These are phyloP conservation scores for Cutaneotrichosporon sp. DNA, from an alignment of 1,284 basidiomycete species.

Conservation along the genomic window DNA sequence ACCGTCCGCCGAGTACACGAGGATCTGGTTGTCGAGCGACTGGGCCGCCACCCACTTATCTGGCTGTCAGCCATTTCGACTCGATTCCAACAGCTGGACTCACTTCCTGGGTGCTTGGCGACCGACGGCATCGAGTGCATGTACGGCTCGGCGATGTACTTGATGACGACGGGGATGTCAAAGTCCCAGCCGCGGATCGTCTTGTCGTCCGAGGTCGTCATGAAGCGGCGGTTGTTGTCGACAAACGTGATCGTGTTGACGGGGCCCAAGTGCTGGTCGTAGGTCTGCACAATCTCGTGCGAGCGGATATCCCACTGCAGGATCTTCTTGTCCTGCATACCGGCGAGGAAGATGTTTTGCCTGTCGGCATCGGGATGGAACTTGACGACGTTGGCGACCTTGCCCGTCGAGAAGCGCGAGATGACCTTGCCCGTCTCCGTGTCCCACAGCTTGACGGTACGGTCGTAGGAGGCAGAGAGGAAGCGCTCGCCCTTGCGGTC, in stretches of 20 bases:
- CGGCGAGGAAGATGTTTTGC: constrained; percentile 93
- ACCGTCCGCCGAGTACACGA: constrained; percentile 89
- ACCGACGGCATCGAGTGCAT: constrained; percentile 99
- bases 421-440: constrained; percentile 95
- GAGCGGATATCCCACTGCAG: constrained; percentile 94
- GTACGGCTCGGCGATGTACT: constrained; percentile 97
- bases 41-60: constrained; percentile 97
- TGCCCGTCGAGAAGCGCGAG: constrained; percentile 93
- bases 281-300: constrained; percentile 94
- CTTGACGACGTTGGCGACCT: constrained; percentile 90
- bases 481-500: constrained; percentile 89
- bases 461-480: constrained; percentile 91
- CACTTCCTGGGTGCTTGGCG: constrained; percentile 88
- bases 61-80: constrained; percentile 55
- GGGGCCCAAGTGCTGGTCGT: constrained; percentile 96
- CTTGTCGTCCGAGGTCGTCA: constrained; percentile 99
- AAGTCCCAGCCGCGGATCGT: constrained; percentile 99
- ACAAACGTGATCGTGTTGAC: constrained; percentile 99
- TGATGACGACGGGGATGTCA: constrained; percentile 98
- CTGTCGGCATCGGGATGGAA: constrained; percentile 97
- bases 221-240: constrained; percentile 90
- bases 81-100: constrained; percentile 50
- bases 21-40: constrained; percentile 96
- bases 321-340: constrained; percentile 99
- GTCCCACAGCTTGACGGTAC: constrained; percentile 98